Evolutionary conservation across 805 yeast species (phyloP), one percentile per base, ranked within the genome.

Genomic region (Zygosaccharomyces bisporus): DNA sequence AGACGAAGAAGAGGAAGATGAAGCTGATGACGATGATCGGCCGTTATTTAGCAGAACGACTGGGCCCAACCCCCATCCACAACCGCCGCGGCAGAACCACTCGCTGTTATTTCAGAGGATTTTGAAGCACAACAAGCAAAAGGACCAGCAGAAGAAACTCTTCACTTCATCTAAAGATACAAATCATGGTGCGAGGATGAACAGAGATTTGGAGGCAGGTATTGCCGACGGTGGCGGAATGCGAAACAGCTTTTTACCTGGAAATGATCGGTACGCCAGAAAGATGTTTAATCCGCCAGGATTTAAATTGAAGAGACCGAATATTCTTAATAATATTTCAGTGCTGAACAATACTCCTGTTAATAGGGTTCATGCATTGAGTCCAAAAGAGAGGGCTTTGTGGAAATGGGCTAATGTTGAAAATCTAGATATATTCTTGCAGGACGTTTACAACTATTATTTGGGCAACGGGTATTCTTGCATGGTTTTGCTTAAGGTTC

Each of bases 331-430:
- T 35, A 56, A 61, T 45, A 50, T 57, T 10, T 41, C 59, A 3
- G 49, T 57, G 10, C 42, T 63, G 19, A 60, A 57, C 16, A 56
- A 49, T 19, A 58, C 62, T 6, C 60, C 65, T 2, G 41, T 44
- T 7, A 52, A 52, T 40, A 52, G 52, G 37, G 41, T 74, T 6
- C 74, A 76, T 6, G 69, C 74, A 1, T 57, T 80, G 20, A 77
- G 80, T 40, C 78, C 86, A 1, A 71, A 71, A 47, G 96, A 90
- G 58, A 70, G 88, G 39, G 95, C 98, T 0, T 69, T 86, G 13
- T 93, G 97, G 88, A 75, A 87, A 48, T 93, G 99, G 98, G 95
- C 98, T 1, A 93, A 93, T 57, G 87, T 93, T 18, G 87, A 86
- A 53, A 93, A 93, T 63, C 74, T 93, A 62, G 99, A 93, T 67